These are phyloP conservation scores for Saprolegnia parasitica DNA, from an alignment of 352 stramenopile genomes.

Conservation along the genomic window DNA sequence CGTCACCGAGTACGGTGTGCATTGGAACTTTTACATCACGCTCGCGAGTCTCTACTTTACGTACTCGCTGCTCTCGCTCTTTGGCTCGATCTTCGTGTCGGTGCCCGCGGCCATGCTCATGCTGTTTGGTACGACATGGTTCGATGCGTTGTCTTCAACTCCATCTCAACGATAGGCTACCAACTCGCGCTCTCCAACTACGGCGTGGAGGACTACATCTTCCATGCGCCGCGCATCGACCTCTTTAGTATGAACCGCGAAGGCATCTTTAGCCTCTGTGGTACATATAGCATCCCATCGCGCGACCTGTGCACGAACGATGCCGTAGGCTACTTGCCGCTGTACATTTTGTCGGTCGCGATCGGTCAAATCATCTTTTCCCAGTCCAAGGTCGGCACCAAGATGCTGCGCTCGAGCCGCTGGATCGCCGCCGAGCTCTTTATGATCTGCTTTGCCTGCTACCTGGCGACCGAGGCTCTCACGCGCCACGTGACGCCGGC, in stretches of 20 bases:
- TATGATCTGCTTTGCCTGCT: constrained; percentile 39
- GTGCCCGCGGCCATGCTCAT: constrained; percentile 43
- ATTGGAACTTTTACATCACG: constrained; percentile 99
- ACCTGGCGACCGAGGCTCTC: constrained; percentile 54
- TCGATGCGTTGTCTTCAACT: not conserved
- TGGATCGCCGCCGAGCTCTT: constrained; percentile 51
- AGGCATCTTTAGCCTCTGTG: constrained; percentile 88
- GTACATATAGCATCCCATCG: constrained; percentile 33
- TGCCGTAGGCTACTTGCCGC: constrained; percentile 81
- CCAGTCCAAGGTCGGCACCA: constrained; percentile 51
- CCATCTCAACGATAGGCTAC: constrained; percentile 42
- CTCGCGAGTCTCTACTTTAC: constrained; percentile 80
- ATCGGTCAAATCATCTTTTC: constrained; percentile 59
- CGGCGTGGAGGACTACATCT: constrained; percentile 69
- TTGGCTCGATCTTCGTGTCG: constrained; percentile 46
- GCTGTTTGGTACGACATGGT: constrained; percentile 35
- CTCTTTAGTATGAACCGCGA: constrained; percentile 93
- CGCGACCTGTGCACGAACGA: not conserved
- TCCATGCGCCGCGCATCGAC: constrained; percentile 57
- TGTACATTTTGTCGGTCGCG: constrained; percentile 82
- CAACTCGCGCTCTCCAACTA: constrained; percentile 82
- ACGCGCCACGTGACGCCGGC: constrained; percentile 50
- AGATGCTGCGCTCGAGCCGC: constrained; percentile 56
- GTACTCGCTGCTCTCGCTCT: constrained; percentile 50
- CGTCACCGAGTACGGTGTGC: constrained; percentile 97